These are phyloP conservation scores for Penicillium fuscoglaucum DNA, from an alignment of 2,329 filamentous ascomycete genomes.

Conservation along the genomic window DNA sequence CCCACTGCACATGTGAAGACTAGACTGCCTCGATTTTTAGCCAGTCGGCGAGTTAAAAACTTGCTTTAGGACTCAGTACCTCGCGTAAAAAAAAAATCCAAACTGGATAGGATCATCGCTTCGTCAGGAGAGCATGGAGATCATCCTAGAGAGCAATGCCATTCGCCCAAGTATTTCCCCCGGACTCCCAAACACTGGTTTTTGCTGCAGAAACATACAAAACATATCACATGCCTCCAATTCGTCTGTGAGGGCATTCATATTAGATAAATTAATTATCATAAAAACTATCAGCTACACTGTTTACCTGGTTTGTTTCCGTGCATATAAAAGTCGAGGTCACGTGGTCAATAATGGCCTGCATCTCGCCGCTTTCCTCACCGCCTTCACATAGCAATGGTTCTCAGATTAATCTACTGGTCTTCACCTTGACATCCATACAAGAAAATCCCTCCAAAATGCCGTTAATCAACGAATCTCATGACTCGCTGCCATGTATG, in stretches of 20 bases:
- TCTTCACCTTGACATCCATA: background rate
- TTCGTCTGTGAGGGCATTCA: background rate
- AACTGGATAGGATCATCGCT: constrained; percentile 1
- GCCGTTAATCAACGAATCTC: constrained; percentile 67
- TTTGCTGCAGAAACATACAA: background rate
- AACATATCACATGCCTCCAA: background rate
- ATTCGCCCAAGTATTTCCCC: background rate
- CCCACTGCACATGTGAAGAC: background rate
- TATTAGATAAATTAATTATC: background rate
- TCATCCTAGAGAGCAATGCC: background rate
- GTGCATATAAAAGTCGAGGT: background rate
- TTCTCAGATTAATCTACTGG: constrained; percentile 8
- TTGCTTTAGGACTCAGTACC: background rate
- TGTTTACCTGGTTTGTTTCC: background rate
- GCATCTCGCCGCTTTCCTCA: background rate
- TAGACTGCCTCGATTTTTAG: background rate
- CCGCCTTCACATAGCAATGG: constrained; percentile 1
- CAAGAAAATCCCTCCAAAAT: constrained; percentile 45
- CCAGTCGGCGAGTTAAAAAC: background rate
- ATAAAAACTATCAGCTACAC: background rate
- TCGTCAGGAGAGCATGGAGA: background rate
- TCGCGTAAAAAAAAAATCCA: background rate
- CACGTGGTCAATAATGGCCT: constrained; percentile 4
- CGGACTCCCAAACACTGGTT: background rate
- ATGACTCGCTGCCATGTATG: constrained; percentile 79